These are phyloP conservation scores for Bolboschoenus planiculmis DNA, from an alignment of 176 grass and related monocot species.

Conservation along the genomic window DNA sequence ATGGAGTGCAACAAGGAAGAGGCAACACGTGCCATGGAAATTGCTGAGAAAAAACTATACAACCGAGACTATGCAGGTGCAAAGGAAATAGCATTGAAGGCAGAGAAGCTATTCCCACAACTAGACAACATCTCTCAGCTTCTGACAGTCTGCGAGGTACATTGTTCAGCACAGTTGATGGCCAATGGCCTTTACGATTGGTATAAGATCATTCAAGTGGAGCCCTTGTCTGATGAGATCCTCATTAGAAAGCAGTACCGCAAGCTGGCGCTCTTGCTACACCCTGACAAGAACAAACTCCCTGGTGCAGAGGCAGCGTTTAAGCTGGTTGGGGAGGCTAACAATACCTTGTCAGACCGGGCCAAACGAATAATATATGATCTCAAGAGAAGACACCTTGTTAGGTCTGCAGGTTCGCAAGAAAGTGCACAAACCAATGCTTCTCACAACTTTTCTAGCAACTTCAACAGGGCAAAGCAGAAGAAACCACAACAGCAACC, in stretches of 20 bases:
- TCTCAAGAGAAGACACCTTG: constrained; percentile 36
- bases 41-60: constrained; percentile 62
- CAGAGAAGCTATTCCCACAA: constrained; percentile 61
- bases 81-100: constrained; percentile 51
- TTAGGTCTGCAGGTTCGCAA: background rate
- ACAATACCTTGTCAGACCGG: constrained; percentile 51
- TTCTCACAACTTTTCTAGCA: constrained; percentile 31
- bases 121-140: constrained; percentile 68
- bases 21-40: constrained; percentile 52
- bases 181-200: constrained; percentile 49
- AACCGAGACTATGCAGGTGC: constrained; percentile 58
- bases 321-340: constrained; percentile 75
- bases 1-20: constrained; percentile 74
- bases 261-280: constrained; percentile 74
- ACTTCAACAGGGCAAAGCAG: background rate
- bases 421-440: background rate
- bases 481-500: constrained; percentile 22
- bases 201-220: constrained; percentile 73
- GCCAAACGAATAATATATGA: constrained; percentile 50
- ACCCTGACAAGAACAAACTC: constrained; percentile 87
- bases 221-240: constrained; percentile 42
- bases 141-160: constrained; percentile 69
- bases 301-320: constrained; percentile 86
- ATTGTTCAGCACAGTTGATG: constrained; percentile 49
- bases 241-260: constrained; percentile 75